phyloP scores from a whole-genome alignment of 176 grass and related monocot genomes.

The Triticum dicoccoides region DNA sequence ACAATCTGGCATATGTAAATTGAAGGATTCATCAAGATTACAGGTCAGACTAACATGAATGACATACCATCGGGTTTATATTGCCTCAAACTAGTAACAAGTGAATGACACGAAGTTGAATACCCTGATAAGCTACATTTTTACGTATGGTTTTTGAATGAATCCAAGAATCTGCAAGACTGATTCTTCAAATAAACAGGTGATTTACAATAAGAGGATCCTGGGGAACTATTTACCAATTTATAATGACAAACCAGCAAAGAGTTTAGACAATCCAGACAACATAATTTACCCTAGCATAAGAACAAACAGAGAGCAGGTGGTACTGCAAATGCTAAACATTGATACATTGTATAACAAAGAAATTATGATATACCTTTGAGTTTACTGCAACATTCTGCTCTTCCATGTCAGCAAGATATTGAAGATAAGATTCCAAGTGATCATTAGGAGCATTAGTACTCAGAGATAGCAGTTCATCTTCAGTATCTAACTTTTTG shows the following conservation, averaged over 20 bases:
- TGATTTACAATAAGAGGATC: constrained; percentile 1
- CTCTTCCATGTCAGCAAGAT: constrained; percentile 34
- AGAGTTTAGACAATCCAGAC: not conserved
- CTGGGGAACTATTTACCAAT: not conserved
- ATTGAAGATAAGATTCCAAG: constrained; percentile 26
- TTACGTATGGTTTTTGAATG: not conserved
- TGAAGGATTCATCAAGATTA: constrained; percentile 15
- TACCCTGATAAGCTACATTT: not conserved
- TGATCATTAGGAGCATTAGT: constrained; percentile 17
- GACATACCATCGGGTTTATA: not conserved
- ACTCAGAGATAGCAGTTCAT: constrained; percentile 23
- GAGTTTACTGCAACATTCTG: constrained; percentile 3
- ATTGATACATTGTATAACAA: not conserved
- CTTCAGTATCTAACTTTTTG: constrained; percentile 11
- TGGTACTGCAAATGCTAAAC: not conserved
- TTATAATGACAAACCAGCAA: not conserved
- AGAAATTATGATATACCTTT: constrained; percentile 27
- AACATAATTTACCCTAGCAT: not conserved
- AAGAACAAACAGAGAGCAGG: not conserved
- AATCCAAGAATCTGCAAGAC: not conserved
- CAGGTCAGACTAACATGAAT: not conserved
- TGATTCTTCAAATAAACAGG: not conserved
- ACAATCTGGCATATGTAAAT: constrained; percentile 21
- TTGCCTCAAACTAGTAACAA: not conserved
- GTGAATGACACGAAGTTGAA: not conserved